Evolutionary conservation across 257 asterid genomes (phyloP).

Genomic region (Solanum paucissectum): DNA sequence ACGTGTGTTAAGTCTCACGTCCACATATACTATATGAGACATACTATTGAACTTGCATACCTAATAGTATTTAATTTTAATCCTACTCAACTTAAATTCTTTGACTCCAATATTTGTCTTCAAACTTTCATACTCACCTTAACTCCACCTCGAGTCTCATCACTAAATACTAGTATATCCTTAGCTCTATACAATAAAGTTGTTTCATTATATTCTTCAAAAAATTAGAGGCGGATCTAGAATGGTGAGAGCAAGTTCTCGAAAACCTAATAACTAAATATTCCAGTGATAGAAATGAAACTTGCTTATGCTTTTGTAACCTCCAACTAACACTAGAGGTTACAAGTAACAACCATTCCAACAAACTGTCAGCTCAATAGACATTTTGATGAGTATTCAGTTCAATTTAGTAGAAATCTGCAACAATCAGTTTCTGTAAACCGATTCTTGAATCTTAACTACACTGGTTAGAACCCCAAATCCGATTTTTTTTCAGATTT

Average conservation of each 20-base stretch:
- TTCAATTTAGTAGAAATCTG: background rate
- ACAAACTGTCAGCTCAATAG: background rate
- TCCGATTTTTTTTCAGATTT: background rate
- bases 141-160: background rate
- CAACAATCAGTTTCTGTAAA: background rate
- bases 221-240: background rate
- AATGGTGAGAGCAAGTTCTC: background rate
- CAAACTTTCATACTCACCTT: background rate
- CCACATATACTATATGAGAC: no score
- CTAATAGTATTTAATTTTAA: no score
- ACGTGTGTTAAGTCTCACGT: no score
- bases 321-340: background rate
- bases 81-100: background rate
- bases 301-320: background rate
- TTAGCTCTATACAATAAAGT: background rate
- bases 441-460: background rate
- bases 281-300: background rate
- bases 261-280: no score
- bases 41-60: no score
- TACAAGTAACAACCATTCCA: background rate
- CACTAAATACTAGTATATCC: no score
- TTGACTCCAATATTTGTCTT: background rate
- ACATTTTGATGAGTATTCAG: background rate
- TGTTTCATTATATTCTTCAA: no score
- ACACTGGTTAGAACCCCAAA: no score